A percentile compares a stretch with the other conserved stretches of the same genome.
Evolutionary conservation across 2,329 filamentous ascomycete genomes (phyloP).

Genomic region (Teratosphaeria epicoccoides): DNA sequence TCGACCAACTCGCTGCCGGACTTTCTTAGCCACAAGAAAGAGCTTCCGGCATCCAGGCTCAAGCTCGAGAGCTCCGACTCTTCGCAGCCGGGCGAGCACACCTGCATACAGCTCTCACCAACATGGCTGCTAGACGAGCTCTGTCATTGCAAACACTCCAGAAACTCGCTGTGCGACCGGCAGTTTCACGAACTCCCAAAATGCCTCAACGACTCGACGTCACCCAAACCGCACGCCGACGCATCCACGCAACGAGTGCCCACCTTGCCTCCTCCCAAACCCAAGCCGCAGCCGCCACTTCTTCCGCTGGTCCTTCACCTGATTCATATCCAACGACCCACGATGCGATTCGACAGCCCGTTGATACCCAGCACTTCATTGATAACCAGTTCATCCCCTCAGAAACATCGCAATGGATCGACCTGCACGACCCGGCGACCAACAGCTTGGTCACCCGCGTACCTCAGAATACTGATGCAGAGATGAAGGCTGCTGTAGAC

Average conservation of each 20-base stretch:
- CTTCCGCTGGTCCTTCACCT: conserved; percentile 38
- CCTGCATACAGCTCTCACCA: conserved; percentile 24
- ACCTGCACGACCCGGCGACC: conserved; percentile 71
- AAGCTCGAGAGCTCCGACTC: background rate
- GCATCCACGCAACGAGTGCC: conserved; percentile 45
- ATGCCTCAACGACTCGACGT: conserved; percentile 10
- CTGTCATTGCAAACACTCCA: conserved; percentile 32
- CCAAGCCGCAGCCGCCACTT: conserved; percentile 29
- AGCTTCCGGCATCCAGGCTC: too few species aligned
- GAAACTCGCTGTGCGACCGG: conserved; percentile 30
- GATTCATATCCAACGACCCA: conserved; percentile 58
- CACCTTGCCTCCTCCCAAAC: conserved; percentile 31
- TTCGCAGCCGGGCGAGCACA: background rate
- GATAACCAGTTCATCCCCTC: conserved; percentile 69
- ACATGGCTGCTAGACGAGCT: conserved; percentile 37
- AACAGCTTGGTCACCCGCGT: conserved; percentile 78
- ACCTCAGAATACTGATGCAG: conserved; percentile 67
- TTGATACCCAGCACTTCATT: conserved; percentile 69
- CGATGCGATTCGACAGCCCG: conserved; percentile 55
- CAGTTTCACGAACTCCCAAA: conserved; percentile 18
- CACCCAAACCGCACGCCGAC: conserved; percentile 32
- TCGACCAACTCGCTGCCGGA: too few species aligned
- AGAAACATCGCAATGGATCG: conserved; percentile 60
- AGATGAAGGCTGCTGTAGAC: conserved; percentile 64
- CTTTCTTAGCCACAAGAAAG: too few species aligned